Evolutionary conservation across 257 asterid genomes (phyloP).

Genomic region (Nicotiana noctiflora): DNA sequence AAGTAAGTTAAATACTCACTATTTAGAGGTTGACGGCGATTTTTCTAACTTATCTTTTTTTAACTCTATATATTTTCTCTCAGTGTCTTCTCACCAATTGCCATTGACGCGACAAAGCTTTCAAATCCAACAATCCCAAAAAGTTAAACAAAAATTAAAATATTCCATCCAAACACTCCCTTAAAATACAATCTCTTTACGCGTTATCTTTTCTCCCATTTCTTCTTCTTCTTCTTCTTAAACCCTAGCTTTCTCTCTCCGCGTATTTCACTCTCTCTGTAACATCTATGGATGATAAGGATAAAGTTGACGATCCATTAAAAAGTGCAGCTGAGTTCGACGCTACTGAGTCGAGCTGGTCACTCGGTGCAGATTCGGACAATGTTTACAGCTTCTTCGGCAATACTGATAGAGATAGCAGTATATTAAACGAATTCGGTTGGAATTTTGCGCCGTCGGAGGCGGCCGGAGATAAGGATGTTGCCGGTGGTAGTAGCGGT

Average conservation of each 20-base stretch:
- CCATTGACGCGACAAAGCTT: conserved; percentile 15
- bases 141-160: background rate
- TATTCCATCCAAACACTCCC: conserved; percentile 11
- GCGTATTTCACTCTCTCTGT: background rate
- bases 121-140: conserved; percentile 1
- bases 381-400: conserved; percentile 30
- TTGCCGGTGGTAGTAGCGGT: background rate
- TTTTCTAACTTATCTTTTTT: conserved; percentile 11
- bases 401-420: conserved; percentile 20
- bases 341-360: conserved; percentile 39
- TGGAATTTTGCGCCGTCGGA: conserved; percentile 46
- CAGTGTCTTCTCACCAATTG: conserved; percentile 16
- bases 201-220: conserved; percentile 10
- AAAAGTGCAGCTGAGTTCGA: conserved; percentile 20
- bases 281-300: conserved; percentile 25
- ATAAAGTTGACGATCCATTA: conserved; percentile 24
- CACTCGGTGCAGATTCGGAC: conserved; percentile 25
- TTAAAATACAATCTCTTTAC: background rate
- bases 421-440: conserved; percentile 54
- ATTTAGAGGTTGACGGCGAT: conserved; percentile 30
- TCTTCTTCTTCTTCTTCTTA: conserved; percentile 18
- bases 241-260: conserved; percentile 51
- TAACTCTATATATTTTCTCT: background rate
- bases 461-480: conserved; percentile 19
- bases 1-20: conserved; percentile 4